phyloP scores from a whole-genome alignment of 345 rosid species.

The Diplotaxis tenuifolia region DNA sequence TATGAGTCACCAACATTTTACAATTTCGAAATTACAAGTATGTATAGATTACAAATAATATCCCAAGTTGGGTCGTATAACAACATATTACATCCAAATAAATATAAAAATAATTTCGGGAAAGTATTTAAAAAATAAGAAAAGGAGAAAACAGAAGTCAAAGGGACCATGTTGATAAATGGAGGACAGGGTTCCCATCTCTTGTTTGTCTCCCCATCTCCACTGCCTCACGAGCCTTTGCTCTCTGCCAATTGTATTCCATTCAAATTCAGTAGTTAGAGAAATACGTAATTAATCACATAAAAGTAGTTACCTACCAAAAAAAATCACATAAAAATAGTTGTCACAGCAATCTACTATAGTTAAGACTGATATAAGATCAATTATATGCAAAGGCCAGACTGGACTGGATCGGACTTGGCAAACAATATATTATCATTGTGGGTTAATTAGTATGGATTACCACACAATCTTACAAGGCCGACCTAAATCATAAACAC shows the following conservation, averaged over 20 bases:
- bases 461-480: background rate
- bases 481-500: background rate
- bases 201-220: constrained; percentile 47
- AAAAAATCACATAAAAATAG: too few species aligned
- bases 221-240: constrained; percentile 58
- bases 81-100: constrained; percentile 16
- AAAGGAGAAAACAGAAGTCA: constrained; percentile 35
- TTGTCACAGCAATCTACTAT: background rate
- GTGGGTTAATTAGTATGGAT: background rate
- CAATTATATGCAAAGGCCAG: background rate
- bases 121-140: constrained; percentile 15
- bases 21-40: constrained; percentile 26
- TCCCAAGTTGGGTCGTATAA: constrained; percentile 25
- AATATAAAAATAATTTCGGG: constrained; percentile 10
- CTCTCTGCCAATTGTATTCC: constrained; percentile 41
- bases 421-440: background rate
- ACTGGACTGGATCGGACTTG: background rate
- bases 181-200: constrained; percentile 52
- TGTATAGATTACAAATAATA: constrained; percentile 30
- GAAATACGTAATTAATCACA: constrained; percentile 2
- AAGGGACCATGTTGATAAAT: constrained; percentile 46
- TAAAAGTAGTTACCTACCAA: too few species aligned
- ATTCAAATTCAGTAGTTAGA: background rate
- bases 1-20: background rate
- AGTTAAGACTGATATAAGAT: background rate